Conservation (phyloP, 331 rosid species). For the Telfairia occidentalis region DNA sequence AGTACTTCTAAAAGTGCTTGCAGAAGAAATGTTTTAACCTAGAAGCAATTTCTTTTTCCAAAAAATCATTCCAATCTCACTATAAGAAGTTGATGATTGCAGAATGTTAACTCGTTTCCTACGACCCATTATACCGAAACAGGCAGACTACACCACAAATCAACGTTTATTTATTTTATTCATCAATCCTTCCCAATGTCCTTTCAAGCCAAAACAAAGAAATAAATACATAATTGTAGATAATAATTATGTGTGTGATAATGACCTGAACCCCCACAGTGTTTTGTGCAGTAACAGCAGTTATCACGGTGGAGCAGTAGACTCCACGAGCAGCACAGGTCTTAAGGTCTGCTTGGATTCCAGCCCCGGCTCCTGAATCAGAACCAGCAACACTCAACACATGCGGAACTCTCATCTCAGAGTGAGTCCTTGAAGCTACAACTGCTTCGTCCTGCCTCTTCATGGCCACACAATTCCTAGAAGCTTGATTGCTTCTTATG, state of each 20-base stretch:
- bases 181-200: not conserved
- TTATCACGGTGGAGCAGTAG: slow-evolving; percentile 77
- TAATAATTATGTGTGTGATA: not conserved
- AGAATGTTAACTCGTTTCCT: not conserved
- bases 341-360: slow-evolving; percentile 88
- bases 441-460: slow-evolving; percentile 25
- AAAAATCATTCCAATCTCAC: not conserved
- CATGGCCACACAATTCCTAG: slow-evolving; percentile 19
- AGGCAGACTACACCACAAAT: not conserved
- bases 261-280: slow-evolving; percentile 83
- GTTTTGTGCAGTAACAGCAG: slow-evolving; percentile 90
- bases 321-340: slow-evolving; percentile 73
- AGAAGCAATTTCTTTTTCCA: not conserved
- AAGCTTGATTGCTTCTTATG: not conserved
- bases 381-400: slow-evolving; percentile 79
- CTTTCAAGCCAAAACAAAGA: not conserved
- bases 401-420: slow-evolving; percentile 41
- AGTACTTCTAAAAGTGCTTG: not conserved
- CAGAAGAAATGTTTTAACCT: not conserved
- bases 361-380: slow-evolving; percentile 88
- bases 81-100: not conserved
- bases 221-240: not conserved
- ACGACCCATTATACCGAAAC: not conserved
- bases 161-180: not conserved
- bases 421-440: slow-evolving; percentile 6